Conservation (phyloP, 1,284 basidiomycete genomes). For the Tilletia caries region DNA sequence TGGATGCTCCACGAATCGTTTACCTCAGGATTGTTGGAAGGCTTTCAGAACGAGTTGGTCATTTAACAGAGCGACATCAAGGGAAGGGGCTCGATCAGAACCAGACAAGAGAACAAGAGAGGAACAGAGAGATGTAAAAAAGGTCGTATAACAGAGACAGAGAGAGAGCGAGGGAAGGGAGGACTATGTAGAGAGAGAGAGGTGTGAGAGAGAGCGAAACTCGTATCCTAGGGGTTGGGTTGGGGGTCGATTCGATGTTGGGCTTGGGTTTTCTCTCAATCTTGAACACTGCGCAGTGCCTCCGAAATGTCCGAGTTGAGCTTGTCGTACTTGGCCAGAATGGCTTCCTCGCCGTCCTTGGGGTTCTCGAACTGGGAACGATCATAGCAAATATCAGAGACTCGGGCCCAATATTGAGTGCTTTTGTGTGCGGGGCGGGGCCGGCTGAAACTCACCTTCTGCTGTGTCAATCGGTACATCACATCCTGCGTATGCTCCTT, state of each 20-base stretch:
- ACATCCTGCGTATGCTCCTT: conserved; percentile 81
- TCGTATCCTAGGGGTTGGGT: too few species aligned
- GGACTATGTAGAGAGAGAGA: not conserved
- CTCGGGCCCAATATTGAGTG: not conserved
- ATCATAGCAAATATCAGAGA: too few species aligned
- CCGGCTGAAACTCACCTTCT: conserved; percentile 62
- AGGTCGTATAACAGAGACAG: too few species aligned
- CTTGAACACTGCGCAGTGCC: conserved; percentile 48
- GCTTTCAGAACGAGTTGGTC: too few species aligned
- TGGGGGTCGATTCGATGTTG: too few species aligned
- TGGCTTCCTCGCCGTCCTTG: conserved; percentile 51
- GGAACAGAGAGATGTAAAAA: too few species aligned
- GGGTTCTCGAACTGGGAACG: conserved; percentile 67
- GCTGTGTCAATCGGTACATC: conserved; percentile 93
- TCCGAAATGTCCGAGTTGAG: conserved; percentile 49
- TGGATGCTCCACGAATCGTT: too few species aligned
- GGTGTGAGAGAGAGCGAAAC: not conserved
- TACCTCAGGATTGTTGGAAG: too few species aligned
- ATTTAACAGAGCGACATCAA: too few species aligned
- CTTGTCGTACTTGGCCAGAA: conserved; percentile 45
- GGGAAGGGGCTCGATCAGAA: too few species aligned
- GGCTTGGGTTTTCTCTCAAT: too few species aligned
- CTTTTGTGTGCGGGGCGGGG: not conserved
- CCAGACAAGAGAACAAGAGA: too few species aligned
- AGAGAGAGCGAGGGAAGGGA: not conserved